These are phyloP conservation scores for Knufia fluminis DNA, from an alignment of 2,329 filamentous ascomycete species.

Conservation along the genomic window DNA sequence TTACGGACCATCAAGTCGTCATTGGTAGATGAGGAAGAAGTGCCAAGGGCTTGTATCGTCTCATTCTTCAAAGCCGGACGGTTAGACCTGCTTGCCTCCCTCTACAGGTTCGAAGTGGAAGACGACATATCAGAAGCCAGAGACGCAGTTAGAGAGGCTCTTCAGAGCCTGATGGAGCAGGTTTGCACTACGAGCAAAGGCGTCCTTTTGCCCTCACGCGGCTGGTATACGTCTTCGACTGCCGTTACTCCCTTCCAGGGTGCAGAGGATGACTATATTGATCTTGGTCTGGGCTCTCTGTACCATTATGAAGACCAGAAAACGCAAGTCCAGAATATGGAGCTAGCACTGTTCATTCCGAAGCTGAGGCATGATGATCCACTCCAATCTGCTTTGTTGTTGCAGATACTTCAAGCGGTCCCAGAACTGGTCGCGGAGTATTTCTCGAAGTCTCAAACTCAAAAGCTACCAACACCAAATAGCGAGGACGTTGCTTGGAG, in stretches of 20 bases:
- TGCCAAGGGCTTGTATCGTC: conserved; percentile 66
- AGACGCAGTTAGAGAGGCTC: conserved; percentile 55
- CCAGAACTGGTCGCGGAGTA: conserved; percentile 86
- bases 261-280: conserved; percentile 42
- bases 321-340: conserved; percentile 68
- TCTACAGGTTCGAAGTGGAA: conserved; percentile 50
- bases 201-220: conserved; percentile 63
- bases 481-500: conserved; percentile 93
- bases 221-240: conserved; percentile 70
- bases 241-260: conserved; percentile 49
- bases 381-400: conserved; percentile 70
- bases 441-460: conserved; percentile 67
- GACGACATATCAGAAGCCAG: conserved; percentile 31
- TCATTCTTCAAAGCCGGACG: conserved; percentile 66
- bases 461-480: conserved; percentile 75
- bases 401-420: conserved; percentile 68
- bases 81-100: conserved; percentile 59
- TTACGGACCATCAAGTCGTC: conserved; percentile 60
- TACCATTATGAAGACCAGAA: conserved; percentile 62
- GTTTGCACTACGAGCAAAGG: conserved; percentile 67
- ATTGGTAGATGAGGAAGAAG: conserved; percentile 63
- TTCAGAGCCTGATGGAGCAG: conserved; percentile 65
- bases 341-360: conserved; percentile 68
- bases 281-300: conserved; percentile 60
- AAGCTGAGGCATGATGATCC: conserved; percentile 70